Evolutionary conservation across 176 grass and related monocot genomes (phyloP).

Genomic region (Oryza coarctata): DNA sequence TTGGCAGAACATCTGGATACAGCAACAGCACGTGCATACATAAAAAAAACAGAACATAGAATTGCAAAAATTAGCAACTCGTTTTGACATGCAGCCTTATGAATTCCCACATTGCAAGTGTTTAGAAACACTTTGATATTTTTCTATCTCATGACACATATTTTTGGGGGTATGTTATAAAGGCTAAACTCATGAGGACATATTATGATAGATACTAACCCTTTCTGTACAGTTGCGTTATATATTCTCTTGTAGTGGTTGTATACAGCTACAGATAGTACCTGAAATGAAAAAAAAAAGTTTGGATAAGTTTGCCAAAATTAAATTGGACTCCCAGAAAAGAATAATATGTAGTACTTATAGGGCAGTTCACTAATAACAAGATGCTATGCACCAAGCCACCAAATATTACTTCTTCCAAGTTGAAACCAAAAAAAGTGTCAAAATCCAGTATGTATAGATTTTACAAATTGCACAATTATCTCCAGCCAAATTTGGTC

Average conservation of each 20-base stretch:
- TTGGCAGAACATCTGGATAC: slow-evolving; percentile 56
- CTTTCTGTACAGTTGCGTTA: slow-evolving; percentile 81
- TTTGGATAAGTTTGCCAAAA: slow-evolving; percentile 15
- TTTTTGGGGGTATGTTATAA: slow-evolving; percentile 1
- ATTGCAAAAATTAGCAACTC: background rate
- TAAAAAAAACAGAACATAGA: slow-evolving; percentile 4
- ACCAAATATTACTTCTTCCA: slow-evolving; percentile 16
- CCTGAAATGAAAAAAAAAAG: slow-evolving; percentile 51
- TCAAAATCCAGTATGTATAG: background rate
- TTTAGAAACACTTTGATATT: slow-evolving; percentile 19
- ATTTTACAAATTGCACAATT: background rate
- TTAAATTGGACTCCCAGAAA: background rate
- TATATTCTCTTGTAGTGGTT: slow-evolving; percentile 99
- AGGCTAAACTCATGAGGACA: slow-evolving; percentile 10
- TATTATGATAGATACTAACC: slow-evolving; percentile 60
- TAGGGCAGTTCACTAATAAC: background rate
- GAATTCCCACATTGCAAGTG: background rate
- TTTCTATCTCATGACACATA: background rate
- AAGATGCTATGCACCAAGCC: background rate
- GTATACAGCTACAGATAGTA: slow-evolving; percentile 92
- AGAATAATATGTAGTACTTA: background rate
- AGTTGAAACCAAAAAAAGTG: slow-evolving; percentile 5
- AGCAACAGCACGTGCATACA: slow-evolving; percentile 34
- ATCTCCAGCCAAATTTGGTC: slow-evolving; percentile 15
- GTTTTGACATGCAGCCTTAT: background rate